A percentile compares a stretch with the other conserved stretches of the same genome.
Evolutionary conservation across 2,329 filamentous ascomycete species (phyloP).

Genomic region (Xylariaceae sp.): DNA sequence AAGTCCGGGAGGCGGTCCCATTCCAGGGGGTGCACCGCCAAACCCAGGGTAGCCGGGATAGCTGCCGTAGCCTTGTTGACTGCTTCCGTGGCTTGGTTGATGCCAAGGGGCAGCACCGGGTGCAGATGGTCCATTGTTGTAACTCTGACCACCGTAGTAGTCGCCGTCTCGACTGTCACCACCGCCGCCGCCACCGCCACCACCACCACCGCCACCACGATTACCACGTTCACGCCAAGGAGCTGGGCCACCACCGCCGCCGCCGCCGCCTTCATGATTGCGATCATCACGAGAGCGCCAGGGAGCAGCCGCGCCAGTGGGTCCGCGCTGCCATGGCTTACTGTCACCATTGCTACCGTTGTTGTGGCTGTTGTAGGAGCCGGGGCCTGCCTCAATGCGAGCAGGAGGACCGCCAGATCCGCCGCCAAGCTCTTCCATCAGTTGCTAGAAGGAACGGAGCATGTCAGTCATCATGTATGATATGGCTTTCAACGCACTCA

Average conservation of each 20-base stretch:
- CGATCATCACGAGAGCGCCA: conserved; percentile 61
- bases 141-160: conserved; percentile 42
- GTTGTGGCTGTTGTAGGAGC: conserved; percentile 48
- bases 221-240: conserved; percentile 50
- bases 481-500: not conserved
- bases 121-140: conserved; percentile 31
- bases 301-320: conserved; percentile 76
- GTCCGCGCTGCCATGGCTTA: conserved; percentile 85
- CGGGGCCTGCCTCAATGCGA: conserved; percentile 81
- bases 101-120: conserved; percentile 55
- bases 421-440: conserved; percentile 94
- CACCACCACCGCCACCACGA: conserved; percentile 27
- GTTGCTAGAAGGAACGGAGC: conserved; percentile 53
- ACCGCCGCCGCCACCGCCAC: conserved; percentile 37
- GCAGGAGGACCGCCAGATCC: conserved; percentile 62
- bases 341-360: conserved; percentile 43
- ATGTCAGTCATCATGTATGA: conserved; percentile 37
- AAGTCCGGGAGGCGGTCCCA: conserved; percentile 42
- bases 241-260: conserved; percentile 43
- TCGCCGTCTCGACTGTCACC: conserved; percentile 33
- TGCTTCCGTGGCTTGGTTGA: conserved; percentile 40
- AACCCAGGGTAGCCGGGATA: conserved; percentile 47
- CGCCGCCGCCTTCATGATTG: conserved; percentile 40
- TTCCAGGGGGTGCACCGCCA: conserved; percentile 47
- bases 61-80: conserved; percentile 52